Evolutionary conservation across 1,284 basidiomycete species (phyloP), one percentile per base, ranked within the genome.

Genomic region (Leccinum insolens): DNA sequence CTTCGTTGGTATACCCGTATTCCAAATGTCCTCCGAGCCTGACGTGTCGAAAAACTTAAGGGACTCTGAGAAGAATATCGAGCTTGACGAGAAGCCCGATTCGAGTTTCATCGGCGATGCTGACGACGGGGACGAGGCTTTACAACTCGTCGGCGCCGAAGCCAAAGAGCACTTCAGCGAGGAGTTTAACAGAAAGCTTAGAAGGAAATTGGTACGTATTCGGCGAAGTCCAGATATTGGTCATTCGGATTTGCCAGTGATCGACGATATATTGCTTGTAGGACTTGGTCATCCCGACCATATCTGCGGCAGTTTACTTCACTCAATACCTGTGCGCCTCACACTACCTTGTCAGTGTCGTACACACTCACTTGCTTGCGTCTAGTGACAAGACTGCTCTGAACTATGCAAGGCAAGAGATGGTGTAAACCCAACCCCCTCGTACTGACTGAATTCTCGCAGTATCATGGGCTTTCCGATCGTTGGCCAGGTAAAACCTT

Each of bases 391-490:
- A 90, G 80, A 90, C 87, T 4, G 85, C 87, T 17, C 75, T 89
- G 59, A 90, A 89, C 74, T 90, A 90, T 80, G 87, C 88, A 22
- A 89, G 87, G 88, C 85, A 71, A 39, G 71, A 66, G 17, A 49
- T 28, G 25, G 25, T 28, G 25, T 28, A 28, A 34, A 31, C 41
- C 34, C 28, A 20, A 14, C 37, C n/a, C 31, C 15, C 44, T 28
- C 61, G 55, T 64, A 49, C 65, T 72, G 37, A 70, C 22, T 37
- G 52, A 69, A 28, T 34, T 59, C 69, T 37, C 34, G 64, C 63
- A 89, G 88, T 71, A 85, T 90, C 70, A 90, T 90, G 88, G 87
- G 87, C 7, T 81, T 90, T 62, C 88, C 88, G 3, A 88, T 90
- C 65, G 82, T 77, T 7, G 88, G 88, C 25, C 85, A 88, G 82